Evolutionary conservation across 192 early-diverging fungal genomes (phyloP), one percentile per base, ranked within the genome.

Genomic region (Coemansia sp.): DNA sequence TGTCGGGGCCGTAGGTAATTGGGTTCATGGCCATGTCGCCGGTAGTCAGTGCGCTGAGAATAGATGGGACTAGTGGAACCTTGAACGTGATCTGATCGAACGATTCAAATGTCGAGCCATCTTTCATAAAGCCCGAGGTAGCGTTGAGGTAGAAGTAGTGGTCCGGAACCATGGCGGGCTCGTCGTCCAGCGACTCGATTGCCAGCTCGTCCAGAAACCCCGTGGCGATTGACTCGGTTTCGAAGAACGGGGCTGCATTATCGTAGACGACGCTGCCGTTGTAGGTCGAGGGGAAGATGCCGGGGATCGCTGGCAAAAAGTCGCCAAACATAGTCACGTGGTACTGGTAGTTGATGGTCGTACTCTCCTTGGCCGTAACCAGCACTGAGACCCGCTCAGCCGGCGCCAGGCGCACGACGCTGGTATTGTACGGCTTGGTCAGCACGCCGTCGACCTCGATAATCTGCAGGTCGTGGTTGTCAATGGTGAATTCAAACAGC

Each of bases 331-430:
- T 87, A 21, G 88, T 82, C 40, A 86, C 83, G 52, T 89, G 87
- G 53, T 93, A 65, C 51, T 72, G 44, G 60, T 89, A 93, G 82
- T 95, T 93, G 10, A 38, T 38, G 31, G 52, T 32, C 8, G 73
- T 62, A 25, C 69, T 77, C 25, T 78, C 58, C 56, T 85, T 86
- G 33, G 91, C 90, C n/a, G 73, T 2, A 29, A 92, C 84, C 2
- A 94, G 80, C 7, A 91, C 86, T 18, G 91, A 90, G 67, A 84
- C 80, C 27, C 92, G 85, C 65, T 92, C 89, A 1, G 85, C 92
- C 9, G 83, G 84, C 25, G 84, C 66, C 22, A 82, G 64, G 50
- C 88, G 80, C 42, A 90, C 67, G 23, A 68, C 77, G 3, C 75
- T 54, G 11, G 83, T 82, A 7, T 64, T 69, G 25, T 53, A 69